A percentile compares a stretch with the other conserved stretches of the same genome.
Conservation (phyloP, 176 grass and related monocot species). For the Lolium rigidum region DNA sequence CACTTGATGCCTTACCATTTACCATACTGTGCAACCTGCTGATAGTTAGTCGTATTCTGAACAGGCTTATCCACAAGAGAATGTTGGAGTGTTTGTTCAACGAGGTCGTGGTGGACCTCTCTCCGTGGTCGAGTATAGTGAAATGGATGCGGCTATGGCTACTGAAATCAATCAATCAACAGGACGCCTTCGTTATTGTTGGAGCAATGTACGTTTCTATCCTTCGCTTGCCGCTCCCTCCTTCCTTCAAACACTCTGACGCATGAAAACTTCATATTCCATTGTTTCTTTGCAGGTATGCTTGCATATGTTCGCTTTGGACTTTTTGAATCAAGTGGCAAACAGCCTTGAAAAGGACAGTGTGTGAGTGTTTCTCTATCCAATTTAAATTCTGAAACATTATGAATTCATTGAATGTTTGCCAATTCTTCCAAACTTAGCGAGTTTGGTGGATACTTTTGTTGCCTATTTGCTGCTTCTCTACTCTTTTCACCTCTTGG, state of each 20-base stretch:
- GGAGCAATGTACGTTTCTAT: conserved; percentile 93
- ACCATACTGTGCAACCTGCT: not conserved
- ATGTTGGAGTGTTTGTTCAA: conserved; percentile 98
- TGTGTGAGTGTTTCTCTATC: conserved; percentile 65
- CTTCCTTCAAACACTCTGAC: not conserved
- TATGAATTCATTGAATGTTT: conserved; percentile 13
- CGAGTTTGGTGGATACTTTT: not conserved
- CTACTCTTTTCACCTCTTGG: conserved; percentile 10
- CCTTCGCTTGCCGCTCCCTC: conserved; percentile 3
- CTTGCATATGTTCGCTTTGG: conserved; percentile 90
- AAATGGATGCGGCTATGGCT: conserved; percentile 92
- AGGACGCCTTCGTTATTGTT: conserved; percentile 94
- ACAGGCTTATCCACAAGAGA: conserved; percentile 99
- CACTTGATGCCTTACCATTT: not conserved
- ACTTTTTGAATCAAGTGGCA: conserved; percentile 92
- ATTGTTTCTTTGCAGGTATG: conserved; percentile 56
- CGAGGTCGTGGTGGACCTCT: conserved; percentile 86
- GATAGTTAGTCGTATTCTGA: conserved; percentile 32
- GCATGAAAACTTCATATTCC: not conserved
- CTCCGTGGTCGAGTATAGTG: conserved; percentile 85
- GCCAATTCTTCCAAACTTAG: not conserved
- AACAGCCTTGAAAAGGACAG: conserved; percentile 96
- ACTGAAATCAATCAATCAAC: conserved; percentile 98
- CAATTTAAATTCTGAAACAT: conserved; percentile 11
- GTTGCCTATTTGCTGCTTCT: not conserved